Base-by-base conservation (phyloP, 331 rosid species). In the Telfairia occidentalis region DNA sequence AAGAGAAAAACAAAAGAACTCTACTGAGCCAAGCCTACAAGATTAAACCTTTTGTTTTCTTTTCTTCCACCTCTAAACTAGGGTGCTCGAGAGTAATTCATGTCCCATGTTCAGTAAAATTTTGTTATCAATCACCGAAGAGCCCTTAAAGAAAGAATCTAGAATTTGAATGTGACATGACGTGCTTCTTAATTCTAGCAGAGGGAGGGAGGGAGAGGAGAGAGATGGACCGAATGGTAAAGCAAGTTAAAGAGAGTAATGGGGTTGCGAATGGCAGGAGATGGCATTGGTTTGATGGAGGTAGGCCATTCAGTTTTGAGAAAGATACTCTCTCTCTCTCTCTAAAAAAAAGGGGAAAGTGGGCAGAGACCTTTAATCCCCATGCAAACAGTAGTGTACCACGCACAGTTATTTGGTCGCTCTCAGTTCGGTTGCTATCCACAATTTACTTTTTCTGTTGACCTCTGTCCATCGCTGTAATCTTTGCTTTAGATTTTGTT, bases 141-240 rank as follows among this genome's bases (percentile, higher is more conserved):
- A 78, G 65, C 71, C 57, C 64, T 35, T 52, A 38, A 77, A 83
- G 84, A 79, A 87, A 86, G 90, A 83, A 83, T 85, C 88, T 79
- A 61, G 69, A 60, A 54, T 55, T 75, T 83, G 87, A 87, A 87
- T 83, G 88, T 79, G 92, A 84, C 87, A 84, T 89, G 89, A 82
- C 86, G 74, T 75, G 80, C 73, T 78, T 82, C 52, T 18, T n/a
- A 35, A 48, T 67, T 60, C 61, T 35, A 49, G 57, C 40, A 80
- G 1, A 75, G 37, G 13, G 82, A 66, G 82, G 61, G 74, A 19
- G 63, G 28, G n/a, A 74, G 45, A 40, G 45, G 78, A 73, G 82
- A 77, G 52, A 73, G 75, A 75, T 71, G 81, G 81, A 63, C 75
- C 85, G 77, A 78, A 78, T 75, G 84, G 79, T 77, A 74, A 84